Conservation (phyloP, 495 filamentous ascomycete genomes). For the Filosporella fistucella region DNA sequence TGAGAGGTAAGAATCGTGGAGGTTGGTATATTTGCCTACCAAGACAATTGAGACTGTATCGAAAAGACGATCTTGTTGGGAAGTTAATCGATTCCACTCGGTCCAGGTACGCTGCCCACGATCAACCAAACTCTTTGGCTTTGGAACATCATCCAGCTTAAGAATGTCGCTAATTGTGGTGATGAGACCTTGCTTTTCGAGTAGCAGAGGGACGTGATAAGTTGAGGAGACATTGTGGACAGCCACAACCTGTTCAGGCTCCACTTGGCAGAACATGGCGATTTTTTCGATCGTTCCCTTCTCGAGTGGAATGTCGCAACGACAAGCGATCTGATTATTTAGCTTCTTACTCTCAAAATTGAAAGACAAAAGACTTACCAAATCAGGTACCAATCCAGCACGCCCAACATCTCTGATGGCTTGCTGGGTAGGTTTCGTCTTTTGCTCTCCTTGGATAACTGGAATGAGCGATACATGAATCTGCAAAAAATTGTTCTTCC, state of each 20-base stretch:
- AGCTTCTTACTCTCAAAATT: conserved; percentile 1
- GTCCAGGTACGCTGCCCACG: conserved; percentile 65
- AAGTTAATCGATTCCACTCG: conserved; percentile 66
- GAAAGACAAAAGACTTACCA: conserved; percentile 54
- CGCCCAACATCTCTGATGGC: conserved; percentile 66
- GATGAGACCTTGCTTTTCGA: conserved; percentile 74
- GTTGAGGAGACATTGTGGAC: conserved; percentile 83
- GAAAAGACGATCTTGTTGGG: conserved; percentile 52
- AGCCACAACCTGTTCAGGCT: conserved; percentile 72
- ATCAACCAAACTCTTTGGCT: conserved; percentile 41
- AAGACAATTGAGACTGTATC: conserved; percentile 78
- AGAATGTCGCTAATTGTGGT: conserved; percentile 54
- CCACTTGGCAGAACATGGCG: conserved; percentile 79
- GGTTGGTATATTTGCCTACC: conserved; percentile 84
- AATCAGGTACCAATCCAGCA: conserved; percentile 79
- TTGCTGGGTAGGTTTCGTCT: conserved; percentile 94
- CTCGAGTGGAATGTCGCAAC: conserved; percentile 71
- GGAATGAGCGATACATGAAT: conserved; percentile 84
- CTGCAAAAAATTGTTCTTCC: conserved; percentile 77
- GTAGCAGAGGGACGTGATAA: conserved; percentile 89
- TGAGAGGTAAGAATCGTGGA: conserved; percentile 77
- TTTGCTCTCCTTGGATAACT: conserved; percentile 74
- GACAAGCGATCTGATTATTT: conserved; percentile 71
- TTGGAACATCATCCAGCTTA: conserved; percentile 46
- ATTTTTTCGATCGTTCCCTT: conserved; percentile 80